phyloP scores from a whole-genome alignment of 331 rosid genomes.

The Acacia pycnantha region DNA sequence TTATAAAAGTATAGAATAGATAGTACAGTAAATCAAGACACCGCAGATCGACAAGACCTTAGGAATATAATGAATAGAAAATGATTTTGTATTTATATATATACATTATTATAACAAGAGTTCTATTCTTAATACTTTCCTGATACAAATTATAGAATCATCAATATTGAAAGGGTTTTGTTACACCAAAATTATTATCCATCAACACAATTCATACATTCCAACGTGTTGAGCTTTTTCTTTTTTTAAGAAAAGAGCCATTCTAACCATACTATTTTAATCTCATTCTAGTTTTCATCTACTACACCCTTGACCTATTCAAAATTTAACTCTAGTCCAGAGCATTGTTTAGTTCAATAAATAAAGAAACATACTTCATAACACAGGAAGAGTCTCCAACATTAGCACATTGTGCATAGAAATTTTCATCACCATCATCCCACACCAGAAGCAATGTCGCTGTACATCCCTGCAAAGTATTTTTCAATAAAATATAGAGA shows the following conservation, averaged over 20 bases:
- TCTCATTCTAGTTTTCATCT: slow-evolving; percentile 3
- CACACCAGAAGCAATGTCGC: slow-evolving; percentile 96
- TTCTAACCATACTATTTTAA: neutral
- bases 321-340: slow-evolving; percentile 13
- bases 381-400: slow-evolving; percentile 93
- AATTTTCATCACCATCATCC: slow-evolving; percentile 57
- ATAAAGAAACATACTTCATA: slow-evolving; percentile 60
- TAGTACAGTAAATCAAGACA: neutral
- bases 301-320: slow-evolving; percentile 27
- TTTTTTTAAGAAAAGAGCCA: slow-evolving; percentile 7
- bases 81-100: neutral
- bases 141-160: slow-evolving; percentile 14
- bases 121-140: slow-evolving; percentile 13
- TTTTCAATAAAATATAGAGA: slow-evolving; percentile 21
- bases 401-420: slow-evolving; percentile 94
- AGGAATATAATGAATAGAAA: neutral
- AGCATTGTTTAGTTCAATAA: slow-evolving; percentile 17
- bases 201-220: neutral
- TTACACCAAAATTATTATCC: neutral
- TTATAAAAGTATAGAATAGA: neutral
- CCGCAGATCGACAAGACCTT: neutral
- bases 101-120: neutral
- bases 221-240: neutral
- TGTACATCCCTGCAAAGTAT: slow-evolving; percentile 86
- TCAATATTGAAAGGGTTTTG: neutral